Percentiles rank a stretch among this genome's conserved stretches.
Conservation (phyloP, 2,329 filamentous ascomycete genomes). For the Alternaria alternata region DNA sequence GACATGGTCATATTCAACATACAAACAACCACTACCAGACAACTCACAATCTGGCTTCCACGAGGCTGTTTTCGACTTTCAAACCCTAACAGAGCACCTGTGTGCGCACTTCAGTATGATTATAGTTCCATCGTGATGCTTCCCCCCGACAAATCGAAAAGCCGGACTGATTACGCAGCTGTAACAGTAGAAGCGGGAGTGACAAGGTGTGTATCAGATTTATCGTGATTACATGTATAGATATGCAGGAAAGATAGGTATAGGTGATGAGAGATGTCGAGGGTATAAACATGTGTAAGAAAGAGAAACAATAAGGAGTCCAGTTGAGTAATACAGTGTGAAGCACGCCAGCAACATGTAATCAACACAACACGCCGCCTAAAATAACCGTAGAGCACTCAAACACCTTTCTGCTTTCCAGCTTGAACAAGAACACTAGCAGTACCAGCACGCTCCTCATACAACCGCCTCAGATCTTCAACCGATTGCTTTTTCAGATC, state of each 20-base stretch:
- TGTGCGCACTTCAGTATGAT: not conserved
- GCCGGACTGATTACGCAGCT: not conserved
- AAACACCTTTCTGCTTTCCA: slow-evolving; percentile 13
- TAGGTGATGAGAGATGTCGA: not conserved
- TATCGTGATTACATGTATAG: not conserved
- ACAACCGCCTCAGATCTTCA: slow-evolving; percentile 57
- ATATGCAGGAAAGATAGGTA: not conserved
- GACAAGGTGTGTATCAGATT: not conserved
- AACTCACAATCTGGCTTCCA: not conserved
- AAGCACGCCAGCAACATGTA: not conserved
- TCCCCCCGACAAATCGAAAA: too few relatives aligned
- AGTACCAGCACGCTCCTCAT: slow-evolving; percentile 57
- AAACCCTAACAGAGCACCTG: not conserved
- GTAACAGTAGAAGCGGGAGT: not conserved
- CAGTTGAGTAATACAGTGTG: not conserved
- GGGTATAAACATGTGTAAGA: not conserved
- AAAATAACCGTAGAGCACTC: not conserved
- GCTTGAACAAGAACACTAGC: slow-evolving; percentile 42
- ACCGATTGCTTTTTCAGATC: slow-evolving; percentile 57
- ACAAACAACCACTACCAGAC: not conserved
- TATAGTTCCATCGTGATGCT: not conserved
- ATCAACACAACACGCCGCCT: not conserved
- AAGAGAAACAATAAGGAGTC: not conserved
- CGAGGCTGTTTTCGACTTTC: not conserved
- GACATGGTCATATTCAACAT: not conserved